These are phyloP conservation scores for Zoysia japonica DNA, from an alignment of 176 grass and related monocot genomes.

Conservation along the genomic window DNA sequence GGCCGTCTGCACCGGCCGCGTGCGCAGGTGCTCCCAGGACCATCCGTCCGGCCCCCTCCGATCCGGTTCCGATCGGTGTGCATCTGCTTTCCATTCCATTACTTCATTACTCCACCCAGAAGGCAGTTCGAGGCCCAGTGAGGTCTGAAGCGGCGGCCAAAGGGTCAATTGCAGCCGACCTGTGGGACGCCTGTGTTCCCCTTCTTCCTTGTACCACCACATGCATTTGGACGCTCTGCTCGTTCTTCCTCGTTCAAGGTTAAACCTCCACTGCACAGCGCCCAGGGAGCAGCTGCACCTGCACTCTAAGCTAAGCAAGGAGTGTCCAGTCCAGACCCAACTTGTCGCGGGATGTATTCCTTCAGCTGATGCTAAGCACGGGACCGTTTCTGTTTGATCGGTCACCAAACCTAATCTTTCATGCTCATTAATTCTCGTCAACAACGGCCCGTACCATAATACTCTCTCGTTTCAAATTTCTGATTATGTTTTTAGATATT, in stretches of 20 bases:
- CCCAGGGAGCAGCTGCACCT: no score
- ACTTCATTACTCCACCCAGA: no score
- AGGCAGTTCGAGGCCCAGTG: no score
- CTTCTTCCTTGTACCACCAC: background rate
- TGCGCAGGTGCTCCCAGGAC: background rate
- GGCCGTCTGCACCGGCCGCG: background rate
- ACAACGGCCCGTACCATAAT: background rate
- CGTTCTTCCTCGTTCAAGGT: no score
- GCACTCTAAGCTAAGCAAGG: no score
- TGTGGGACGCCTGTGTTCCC: constrained; percentile 44
- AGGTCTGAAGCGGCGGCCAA: background rate
- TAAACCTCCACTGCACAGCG: no score
- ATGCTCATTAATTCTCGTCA: background rate
- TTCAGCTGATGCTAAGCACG: no score
- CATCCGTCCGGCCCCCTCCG: background rate
- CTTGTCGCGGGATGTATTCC: no score
- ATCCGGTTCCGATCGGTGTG: background rate
- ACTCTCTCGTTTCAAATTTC: no score
- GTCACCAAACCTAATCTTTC: background rate
- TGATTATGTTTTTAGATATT: no score
- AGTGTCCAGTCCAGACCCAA: no score
- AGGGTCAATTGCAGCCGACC: constrained; percentile 36
- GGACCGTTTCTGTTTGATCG: background rate
- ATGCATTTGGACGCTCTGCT: background rate
- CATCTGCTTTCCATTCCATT: no score